Evolutionary conservation across 2,329 filamentous ascomycete genomes (phyloP), one percentile per base, ranked within the genome.

Genomic region (Escovopsis sp.): DNA sequence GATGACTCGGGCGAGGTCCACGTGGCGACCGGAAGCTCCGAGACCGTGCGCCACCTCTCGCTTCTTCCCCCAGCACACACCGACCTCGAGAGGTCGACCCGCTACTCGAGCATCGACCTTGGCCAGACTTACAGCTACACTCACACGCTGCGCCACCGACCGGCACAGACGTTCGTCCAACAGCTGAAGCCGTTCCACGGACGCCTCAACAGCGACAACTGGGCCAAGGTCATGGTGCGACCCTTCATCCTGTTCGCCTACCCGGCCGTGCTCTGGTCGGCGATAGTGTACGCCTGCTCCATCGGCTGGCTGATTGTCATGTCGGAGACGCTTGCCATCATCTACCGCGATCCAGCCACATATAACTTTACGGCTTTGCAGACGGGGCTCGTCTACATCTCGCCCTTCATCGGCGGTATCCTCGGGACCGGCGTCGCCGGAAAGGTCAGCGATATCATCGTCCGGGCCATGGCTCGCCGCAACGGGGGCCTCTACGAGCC

Each of bases 401-500:
- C 84, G 0, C 89, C 89, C 0, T 95, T 96, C 52, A 63, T 95
- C 5, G 88, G 87, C 12, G 87, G 85, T 7, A 72, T 96, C 5
- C 68, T 95, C 0, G 89, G 89, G n/a, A 94, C 88, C 0, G 87
- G 81, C 0, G 84, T 95, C 0, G 89, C 89, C 0, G 91, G 89
- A 34, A 85, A 82, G 54, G 71, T 94, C 11, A 91, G 84, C 4
- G 91, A 96, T 53, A 53, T 89, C 2, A 77, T 96, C 38, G 87
- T 94, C 6, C 78, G 78, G 40, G 80, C 68, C 44, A 86, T 96
- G 81, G 73, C 85, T 2, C 74, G 79, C 31, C 78, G 79, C 25
- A 96, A 96, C 51, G 86, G 84, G n/a, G 89, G 89, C 2, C 67
- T 96, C 3, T 96, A 95, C 57, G 89, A 96, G 59, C 89, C 89